phyloP scores from a whole-genome alignment of 2,329 filamentous ascomycete genomes.

The Pseudogymnoascus sp. region DNA sequence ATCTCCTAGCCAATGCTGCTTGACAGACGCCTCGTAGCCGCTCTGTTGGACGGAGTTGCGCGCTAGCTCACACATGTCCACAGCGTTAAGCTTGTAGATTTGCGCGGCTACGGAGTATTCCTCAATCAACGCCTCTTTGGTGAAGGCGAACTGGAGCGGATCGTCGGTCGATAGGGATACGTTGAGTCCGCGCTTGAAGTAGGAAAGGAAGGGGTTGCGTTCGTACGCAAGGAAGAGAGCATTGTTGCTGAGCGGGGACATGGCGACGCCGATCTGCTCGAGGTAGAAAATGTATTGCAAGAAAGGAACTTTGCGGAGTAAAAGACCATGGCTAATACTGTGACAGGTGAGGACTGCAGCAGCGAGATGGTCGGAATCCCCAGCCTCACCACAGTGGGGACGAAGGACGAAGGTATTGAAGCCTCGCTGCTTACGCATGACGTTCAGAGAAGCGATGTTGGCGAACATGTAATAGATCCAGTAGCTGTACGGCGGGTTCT shows the following conservation, averaged over 20 bases:
- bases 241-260: constrained; percentile 99
- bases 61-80: constrained; percentile 97
- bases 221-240: constrained; percentile 94
- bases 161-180: constrained; percentile 96
- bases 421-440: constrained; percentile 80
- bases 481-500: constrained; percentile 97
- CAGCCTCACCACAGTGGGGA: constrained; percentile 93
- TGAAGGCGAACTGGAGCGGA: constrained; percentile 95
- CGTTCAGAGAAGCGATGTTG: constrained; percentile 87
- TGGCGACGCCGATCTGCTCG: constrained; percentile 95
- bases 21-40: constrained; percentile 82
- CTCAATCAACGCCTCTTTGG: constrained; percentile 94
- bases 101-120: constrained; percentile 97
- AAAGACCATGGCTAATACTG: constrained; percentile 90
- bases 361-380: constrained; percentile 91
- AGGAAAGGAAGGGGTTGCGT: constrained; percentile 89
- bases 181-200: constrained; percentile 91
- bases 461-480: constrained; percentile 98
- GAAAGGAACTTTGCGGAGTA: constrained; percentile 87
- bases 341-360: constrained; percentile 88
- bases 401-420: constrained; percentile 94
- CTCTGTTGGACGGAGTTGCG: constrained; percentile 94
- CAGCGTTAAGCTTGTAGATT: constrained; percentile 93
- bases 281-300: constrained; percentile 97
- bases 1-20: constrained; percentile 82